These are phyloP conservation scores for Ilyonectria mors-panacis DNA, from an alignment of 2,329 filamentous ascomycete genomes.

Conservation along the genomic window DNA sequence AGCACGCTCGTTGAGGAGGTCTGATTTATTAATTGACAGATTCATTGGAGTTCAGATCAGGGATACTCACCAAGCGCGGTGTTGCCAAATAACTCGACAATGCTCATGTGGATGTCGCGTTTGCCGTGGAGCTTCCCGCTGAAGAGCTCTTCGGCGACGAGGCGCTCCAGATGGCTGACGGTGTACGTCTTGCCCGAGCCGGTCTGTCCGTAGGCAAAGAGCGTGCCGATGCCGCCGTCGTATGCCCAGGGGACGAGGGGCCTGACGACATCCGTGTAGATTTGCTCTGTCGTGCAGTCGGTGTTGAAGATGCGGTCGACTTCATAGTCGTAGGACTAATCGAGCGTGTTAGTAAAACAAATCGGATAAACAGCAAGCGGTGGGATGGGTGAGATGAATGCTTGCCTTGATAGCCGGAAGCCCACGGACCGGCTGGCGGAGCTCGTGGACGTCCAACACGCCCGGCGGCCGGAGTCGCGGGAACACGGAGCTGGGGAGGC, in stretches of 20 bases:
- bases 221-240: constrained; percentile 63
- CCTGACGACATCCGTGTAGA: constrained; percentile 59
- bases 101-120: constrained; percentile 53
- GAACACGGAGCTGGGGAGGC: constrained; percentile 49
- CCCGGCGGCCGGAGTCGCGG: constrained; percentile 39
- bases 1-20: constrained; percentile 59
- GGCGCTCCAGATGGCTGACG: constrained; percentile 58
- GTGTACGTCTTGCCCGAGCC: constrained; percentile 65
- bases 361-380: neutral
- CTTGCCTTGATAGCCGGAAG: constrained; percentile 51
- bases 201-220: constrained; percentile 66
- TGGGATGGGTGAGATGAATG: neutral
- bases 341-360: neutral
- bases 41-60: no score
- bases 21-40: constrained; percentile 35
- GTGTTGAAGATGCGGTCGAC: constrained; percentile 56
- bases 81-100: constrained; percentile 59
- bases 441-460: constrained; percentile 56
- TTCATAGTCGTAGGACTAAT: constrained; percentile 53
- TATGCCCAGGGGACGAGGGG: constrained; percentile 62
- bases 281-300: constrained; percentile 53
- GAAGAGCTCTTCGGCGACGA: constrained; percentile 57
- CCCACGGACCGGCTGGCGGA: constrained; percentile 52
- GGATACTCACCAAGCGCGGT: constrained; percentile 47
- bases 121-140: constrained; percentile 40